phyloP scores from a whole-genome alignment of 1,284 basidiomycete genomes.

The Apiotrichum veenhuisii region DNA sequence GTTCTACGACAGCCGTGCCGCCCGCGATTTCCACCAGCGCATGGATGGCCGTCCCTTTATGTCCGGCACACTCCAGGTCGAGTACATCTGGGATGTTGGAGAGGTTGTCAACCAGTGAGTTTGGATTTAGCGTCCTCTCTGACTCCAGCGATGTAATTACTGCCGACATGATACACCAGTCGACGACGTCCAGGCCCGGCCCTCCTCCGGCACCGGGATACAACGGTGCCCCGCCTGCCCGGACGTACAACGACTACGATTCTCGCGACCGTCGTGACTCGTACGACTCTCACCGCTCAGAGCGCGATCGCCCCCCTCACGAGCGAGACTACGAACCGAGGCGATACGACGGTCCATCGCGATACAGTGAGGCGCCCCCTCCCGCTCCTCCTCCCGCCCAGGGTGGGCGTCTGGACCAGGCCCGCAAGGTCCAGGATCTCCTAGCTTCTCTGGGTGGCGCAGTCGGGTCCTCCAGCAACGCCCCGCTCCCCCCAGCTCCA shows the following conservation, averaged over 20 bases:
- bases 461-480: not conserved
- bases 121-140: no score
- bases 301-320: not conserved
- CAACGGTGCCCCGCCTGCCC: not conserved
- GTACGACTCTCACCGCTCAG: not conserved
- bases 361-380: conserved; percentile 15
- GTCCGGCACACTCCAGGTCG: conserved; percentile 81
- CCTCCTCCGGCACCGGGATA: not conserved
- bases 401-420: conserved; percentile 35
- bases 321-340: not conserved
- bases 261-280: not conserved
- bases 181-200: not conserved
- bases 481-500: conserved; percentile 2
- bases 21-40: conserved; percentile 72
- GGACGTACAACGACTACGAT: no score
- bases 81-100: conserved; percentile 77
- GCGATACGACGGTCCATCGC: not conserved
- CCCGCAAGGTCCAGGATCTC: conserved; percentile 36
- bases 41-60: conserved; percentile 72
- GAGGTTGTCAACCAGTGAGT: conserved; percentile 47
- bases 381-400: conserved; percentile 11
- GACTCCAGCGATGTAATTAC: conserved; percentile 9
- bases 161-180: conserved; percentile 12
- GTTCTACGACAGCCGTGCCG: conserved; percentile 80
- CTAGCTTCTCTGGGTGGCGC: conserved; percentile 27